These are phyloP conservation scores for Monosporozyma aquatica DNA, from an alignment of 805 yeast genomes.

Conservation along the genomic window DNA sequence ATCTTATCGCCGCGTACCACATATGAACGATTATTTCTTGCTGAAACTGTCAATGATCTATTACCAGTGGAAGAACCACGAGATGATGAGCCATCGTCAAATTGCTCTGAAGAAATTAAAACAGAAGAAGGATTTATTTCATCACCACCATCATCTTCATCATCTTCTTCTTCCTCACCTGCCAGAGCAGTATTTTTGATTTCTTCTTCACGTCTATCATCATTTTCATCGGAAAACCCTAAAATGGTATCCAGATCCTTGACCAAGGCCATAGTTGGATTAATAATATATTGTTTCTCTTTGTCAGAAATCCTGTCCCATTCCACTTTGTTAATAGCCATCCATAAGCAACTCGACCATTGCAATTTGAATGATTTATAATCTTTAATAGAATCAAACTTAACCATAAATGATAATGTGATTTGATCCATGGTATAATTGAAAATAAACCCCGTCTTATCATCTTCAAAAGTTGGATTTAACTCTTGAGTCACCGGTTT, in stretches of 20 bases:
- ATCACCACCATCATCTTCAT: slow-evolving; percentile 33
- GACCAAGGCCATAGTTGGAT: slow-evolving; percentile 35
- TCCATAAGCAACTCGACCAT: slow-evolving; percentile 52
- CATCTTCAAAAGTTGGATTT: slow-evolving; percentile 59
- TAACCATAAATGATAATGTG: slow-evolving; percentile 55
- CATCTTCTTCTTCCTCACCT: slow-evolving; percentile 31
- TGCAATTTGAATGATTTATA: slow-evolving; percentile 44
- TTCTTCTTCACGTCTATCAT: slow-evolving; percentile 23
- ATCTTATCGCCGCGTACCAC: slow-evolving; percentile 71
- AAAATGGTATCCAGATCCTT: slow-evolving; percentile 30
- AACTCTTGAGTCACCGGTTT: slow-evolving; percentile 39
- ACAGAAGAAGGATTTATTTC: slow-evolving; percentile 27
- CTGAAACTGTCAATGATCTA: slow-evolving; percentile 62
- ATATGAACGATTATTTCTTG: slow-evolving; percentile 59
- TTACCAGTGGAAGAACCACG: slow-evolving; percentile 34
- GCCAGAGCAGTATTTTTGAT: slow-evolving; percentile 27
- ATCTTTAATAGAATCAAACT: slow-evolving; percentile 36
- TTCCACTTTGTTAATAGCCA: slow-evolving; percentile 40
- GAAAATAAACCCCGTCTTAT: slow-evolving; percentile 48
- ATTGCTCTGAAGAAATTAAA: slow-evolving; percentile 16
- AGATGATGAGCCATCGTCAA: slow-evolving; percentile 13
- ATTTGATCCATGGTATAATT: slow-evolving; percentile 38
- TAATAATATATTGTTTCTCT: slow-evolving; percentile 50
- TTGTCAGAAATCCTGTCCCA: slow-evolving; percentile 37
- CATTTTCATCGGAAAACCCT: slow-evolving; percentile 27